Evolutionary conservation across 1,284 basidiomycete genomes (phyloP), one percentile per base, ranked within the genome.

Genomic region (Trametes polyzona): DNA sequence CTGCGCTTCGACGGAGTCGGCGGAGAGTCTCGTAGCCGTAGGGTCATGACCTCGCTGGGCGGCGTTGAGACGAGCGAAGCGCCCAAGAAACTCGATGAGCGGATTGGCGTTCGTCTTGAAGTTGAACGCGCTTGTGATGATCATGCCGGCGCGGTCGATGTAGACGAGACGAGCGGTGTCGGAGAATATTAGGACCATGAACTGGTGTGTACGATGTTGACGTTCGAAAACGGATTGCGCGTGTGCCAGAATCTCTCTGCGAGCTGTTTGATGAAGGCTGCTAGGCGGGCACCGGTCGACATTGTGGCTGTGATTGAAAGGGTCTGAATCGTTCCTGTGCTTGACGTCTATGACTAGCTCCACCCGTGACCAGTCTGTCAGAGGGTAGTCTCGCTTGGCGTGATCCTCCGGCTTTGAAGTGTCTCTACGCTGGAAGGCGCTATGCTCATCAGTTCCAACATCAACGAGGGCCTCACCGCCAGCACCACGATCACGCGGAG

Each of bases 31-130:
- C 16, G n/a, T 26, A 11, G 46, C 59, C 3, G 52, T 44, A 16
- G 48, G 19, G 29, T 61, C 59, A 14, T 57, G 52, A 10, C 55
- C 59, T 12, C 52, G 52, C 12, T 40, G 32, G 2, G 5, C 47
- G 0, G 39, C 17, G 0, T 43, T 21, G 12, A 51, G 26, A 12
- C 46, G 55, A 2, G 26, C 16, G 41, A 44, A 52, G 12, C 52
- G 51, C 55, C 51, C 51, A 23, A 57, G 14, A 49, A 61, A 57
- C n/a, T 14, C 14, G 1, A n/a, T 47, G 30, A 61, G 47, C 24
- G 42, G 30, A 9, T 21, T 14, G 10, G 46, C 35, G 2, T 54
- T 21, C 6, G 9, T 19, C 5, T 10, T 27, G 40, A 58, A 61
- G 47, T 58, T 36, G 52, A 61, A 55, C 46, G 48, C 48, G 16